These are phyloP conservation scores for Omphalotus guepiniiformis DNA, from an alignment of 768 basidiomycete species.

Conservation along the genomic window DNA sequence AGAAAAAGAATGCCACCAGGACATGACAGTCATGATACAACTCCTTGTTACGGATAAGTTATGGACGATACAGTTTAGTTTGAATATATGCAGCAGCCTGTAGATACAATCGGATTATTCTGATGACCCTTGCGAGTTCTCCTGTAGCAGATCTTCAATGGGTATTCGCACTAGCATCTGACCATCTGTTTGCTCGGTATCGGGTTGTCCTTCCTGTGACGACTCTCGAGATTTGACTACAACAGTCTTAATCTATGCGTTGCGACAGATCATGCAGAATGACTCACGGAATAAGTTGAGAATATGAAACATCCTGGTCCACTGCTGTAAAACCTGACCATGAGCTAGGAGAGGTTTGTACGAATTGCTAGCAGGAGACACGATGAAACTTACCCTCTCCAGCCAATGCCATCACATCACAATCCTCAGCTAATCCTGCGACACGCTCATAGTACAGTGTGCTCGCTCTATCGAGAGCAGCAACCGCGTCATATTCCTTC, in stretches of 20 bases:
- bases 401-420: constrained; percentile 73
- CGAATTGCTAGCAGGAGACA: background rate
- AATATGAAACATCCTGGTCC: constrained; percentile 82
- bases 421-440: constrained; percentile 65
- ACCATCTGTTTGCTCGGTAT: constrained; percentile 28
- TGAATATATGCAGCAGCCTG: background rate
- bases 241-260: background rate
- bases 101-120: constrained; percentile 4
- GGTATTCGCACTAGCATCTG: constrained; percentile 73
- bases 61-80: background rate
- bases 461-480: constrained; percentile 64
- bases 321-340: constrained; percentile 74
- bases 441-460: constrained; percentile 62
- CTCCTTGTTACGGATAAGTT: background rate
- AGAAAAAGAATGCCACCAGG: constrained; percentile 53
- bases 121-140: constrained; percentile 16
- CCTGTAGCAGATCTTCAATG: constrained; percentile 55
- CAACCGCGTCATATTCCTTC: constrained; percentile 74
- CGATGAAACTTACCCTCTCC: constrained; percentile 48
- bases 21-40: background rate
- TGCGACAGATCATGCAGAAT: background rate
- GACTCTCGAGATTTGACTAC: constrained; percentile 49
- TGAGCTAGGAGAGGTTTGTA: constrained; percentile 42
- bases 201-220: constrained; percentile 21
- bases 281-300: constrained; percentile 62